These are phyloP conservation scores for Geum urbanum DNA, from an alignment of 306 rosid genomes.

Conservation along the genomic window DNA sequence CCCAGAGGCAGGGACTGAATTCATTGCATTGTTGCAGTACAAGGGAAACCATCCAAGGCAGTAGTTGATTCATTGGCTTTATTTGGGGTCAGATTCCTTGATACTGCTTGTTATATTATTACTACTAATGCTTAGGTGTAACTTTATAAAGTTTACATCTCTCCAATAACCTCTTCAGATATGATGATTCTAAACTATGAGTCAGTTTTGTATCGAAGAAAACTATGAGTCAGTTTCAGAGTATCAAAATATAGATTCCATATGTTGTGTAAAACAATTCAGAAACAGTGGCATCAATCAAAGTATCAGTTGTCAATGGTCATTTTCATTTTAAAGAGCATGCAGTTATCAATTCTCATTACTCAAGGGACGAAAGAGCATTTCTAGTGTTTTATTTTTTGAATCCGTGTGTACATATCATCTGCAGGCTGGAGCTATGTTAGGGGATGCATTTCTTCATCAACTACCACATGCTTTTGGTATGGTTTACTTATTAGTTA, in stretches of 20 bases:
- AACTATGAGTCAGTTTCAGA: no score
- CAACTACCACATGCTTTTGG: constrained; percentile 98
- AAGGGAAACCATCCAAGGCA: constrained; percentile 87
- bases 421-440: constrained; percentile 96
- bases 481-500: constrained; percentile 28
- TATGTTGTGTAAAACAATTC: no score
- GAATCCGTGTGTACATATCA: background rate
- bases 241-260: no score
- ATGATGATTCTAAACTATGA: background rate
- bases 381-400: background rate
- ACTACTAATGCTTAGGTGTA: constrained; percentile 11
- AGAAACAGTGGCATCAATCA: background rate
- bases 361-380: background rate
- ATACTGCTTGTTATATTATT: constrained; percentile 26
- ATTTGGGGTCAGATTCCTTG: constrained; percentile 84
- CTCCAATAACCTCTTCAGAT: background rate
- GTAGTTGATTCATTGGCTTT: constrained; percentile 91
- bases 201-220: no score
- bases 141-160: constrained; percentile 1
- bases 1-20: constrained; percentile 20
- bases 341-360: background rate
- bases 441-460: constrained; percentile 98
- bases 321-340: background rate
- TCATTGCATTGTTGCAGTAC: constrained; percentile 60
- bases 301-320: background rate